These are phyloP conservation scores for Arabidopsis hybrid DNA, from an alignment of 441 rosid species.

Conservation along the genomic window DNA sequence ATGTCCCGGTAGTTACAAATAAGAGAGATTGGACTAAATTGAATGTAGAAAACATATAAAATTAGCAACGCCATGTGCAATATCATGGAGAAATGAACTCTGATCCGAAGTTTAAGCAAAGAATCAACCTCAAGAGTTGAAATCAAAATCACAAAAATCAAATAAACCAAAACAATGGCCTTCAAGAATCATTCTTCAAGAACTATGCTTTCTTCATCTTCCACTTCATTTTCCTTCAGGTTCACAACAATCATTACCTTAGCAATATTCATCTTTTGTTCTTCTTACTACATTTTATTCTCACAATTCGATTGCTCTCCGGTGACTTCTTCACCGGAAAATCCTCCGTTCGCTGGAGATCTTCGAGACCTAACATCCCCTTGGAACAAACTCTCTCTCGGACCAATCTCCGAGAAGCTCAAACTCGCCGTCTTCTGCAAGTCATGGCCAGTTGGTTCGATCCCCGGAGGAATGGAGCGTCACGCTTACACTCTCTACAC, in stretches of 20 bases:
- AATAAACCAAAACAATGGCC: conserved; percentile 45
- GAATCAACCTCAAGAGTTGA: conserved; percentile 23
- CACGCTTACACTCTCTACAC: conserved; percentile 67
- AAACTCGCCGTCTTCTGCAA: conserved; percentile 72
- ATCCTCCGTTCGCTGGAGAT: conserved; percentile 53
- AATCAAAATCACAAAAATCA: conserved; percentile 7
- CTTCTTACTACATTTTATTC: conserved; percentile 52
- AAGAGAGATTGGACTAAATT: conserved; percentile 25
- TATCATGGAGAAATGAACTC: conserved; percentile 29
- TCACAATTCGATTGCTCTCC: conserved; percentile 39
- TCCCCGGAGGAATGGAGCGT: conserved; percentile 81
- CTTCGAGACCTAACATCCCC: conserved; percentile 64
- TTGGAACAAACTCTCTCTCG: conserved; percentile 74
- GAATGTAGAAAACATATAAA: conserved; percentile 8
- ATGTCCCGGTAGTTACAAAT: conserved; percentile 17
- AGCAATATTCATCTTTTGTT: conserved; percentile 45
- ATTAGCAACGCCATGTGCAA: conserved; percentile 30
- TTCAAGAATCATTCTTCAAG: conserved; percentile 49
- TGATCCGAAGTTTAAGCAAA: conserved; percentile 39
- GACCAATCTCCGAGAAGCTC: conserved; percentile 57
- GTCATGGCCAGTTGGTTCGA: conserved; percentile 61
- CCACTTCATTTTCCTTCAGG: conserved; percentile 41
- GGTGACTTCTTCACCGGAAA: background rate
- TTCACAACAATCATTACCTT: conserved; percentile 47
- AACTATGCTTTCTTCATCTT: conserved; percentile 38